Conservation (phyloP, 2,329 filamentous ascomycete genomes). For the Colletotrichum navitas region DNA sequence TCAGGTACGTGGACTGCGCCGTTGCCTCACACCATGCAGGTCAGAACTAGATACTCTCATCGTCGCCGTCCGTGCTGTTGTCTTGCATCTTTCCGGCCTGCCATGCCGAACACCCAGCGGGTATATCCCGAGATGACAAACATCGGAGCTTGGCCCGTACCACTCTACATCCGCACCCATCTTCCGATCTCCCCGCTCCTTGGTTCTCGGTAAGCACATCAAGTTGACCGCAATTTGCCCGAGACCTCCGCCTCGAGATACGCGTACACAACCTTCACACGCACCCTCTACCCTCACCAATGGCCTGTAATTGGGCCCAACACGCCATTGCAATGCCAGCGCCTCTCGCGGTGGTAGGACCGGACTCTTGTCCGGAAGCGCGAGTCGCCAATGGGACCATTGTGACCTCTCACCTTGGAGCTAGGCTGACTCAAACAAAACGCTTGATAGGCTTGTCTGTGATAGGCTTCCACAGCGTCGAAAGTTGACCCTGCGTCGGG, state of each 20-base stretch:
- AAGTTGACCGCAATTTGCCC: background rate
- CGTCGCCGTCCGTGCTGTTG: conserved; percentile 21
- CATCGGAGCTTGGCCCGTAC: background rate
- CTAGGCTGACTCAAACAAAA: background rate
- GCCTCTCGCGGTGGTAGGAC: background rate
- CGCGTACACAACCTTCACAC: conserved; percentile 21
- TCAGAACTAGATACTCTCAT: conserved; percentile 34
- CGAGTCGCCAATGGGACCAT: conserved; percentile 6
- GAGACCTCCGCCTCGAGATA: conserved; percentile 12
- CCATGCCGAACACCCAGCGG: conserved; percentile 17
- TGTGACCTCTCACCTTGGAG: background rate
- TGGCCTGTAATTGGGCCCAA: background rate
- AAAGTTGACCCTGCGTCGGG: conserved; percentile 28
- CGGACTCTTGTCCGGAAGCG: background rate
- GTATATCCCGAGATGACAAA: conserved; percentile 33
- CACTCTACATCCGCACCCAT: background rate
- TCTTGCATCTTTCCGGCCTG: conserved; percentile 27
- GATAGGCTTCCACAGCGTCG: background rate
- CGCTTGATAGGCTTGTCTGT: background rate
- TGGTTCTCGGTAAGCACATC: conserved; percentile 27
- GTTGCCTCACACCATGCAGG: conserved; percentile 39
- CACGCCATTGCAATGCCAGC: background rate
- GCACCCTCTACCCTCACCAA: background rate
- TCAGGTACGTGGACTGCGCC: conserved; percentile 18
- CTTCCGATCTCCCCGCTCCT: background rate